These are phyloP conservation scores for Lipomyces mesembrius DNA, from an alignment of 805 yeast genomes.

Conservation along the genomic window DNA sequence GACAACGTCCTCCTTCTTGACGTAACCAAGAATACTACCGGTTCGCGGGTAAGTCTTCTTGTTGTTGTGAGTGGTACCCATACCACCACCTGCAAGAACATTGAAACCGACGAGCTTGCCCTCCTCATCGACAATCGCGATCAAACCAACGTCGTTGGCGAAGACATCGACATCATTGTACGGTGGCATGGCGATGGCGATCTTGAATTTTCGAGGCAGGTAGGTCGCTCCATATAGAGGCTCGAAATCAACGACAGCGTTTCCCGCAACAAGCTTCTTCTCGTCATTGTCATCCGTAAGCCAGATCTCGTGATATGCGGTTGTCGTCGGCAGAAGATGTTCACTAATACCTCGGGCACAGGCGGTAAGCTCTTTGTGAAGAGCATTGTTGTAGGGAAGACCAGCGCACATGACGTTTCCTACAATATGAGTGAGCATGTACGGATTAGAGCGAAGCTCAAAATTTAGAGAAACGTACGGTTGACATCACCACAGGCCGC, in stretches of 20 bases:
- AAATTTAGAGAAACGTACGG: slow-evolving; percentile 49
- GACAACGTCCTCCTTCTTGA: slow-evolving; percentile 67
- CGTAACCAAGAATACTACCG: slow-evolving; percentile 84
- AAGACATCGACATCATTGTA: slow-evolving; percentile 95
- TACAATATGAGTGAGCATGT: background rate
- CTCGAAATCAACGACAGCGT: slow-evolving; percentile 78
- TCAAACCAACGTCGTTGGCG: slow-evolving; percentile 91
- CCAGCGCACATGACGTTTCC: slow-evolving; percentile 88
- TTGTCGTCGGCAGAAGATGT: slow-evolving; percentile 83
- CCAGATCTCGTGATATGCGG: slow-evolving; percentile 98
- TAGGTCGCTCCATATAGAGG: slow-evolving; percentile 87
- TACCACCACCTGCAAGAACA: slow-evolving; percentile 95
- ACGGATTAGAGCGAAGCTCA: background rate
- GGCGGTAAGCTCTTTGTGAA: slow-evolving; percentile 74
- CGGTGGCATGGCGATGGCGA: slow-evolving; percentile 94
- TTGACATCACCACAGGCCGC: slow-evolving; percentile 99
- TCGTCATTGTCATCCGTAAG: slow-evolving; percentile 73
- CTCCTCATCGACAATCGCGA: slow-evolving; percentile 73
- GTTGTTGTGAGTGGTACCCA: slow-evolving; percentile 98
- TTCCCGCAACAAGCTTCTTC: slow-evolving; percentile 83
- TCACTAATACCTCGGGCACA: slow-evolving; percentile 73
- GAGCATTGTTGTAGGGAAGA: slow-evolving; percentile 79
- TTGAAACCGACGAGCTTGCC: slow-evolving; percentile 73
- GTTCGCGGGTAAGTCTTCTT: slow-evolving; percentile 95
- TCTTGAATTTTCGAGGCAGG: slow-evolving; percentile 93